phyloP scores from a whole-genome alignment of 768 basidiomycete genomes.

The Boletus insuetus region DNA sequence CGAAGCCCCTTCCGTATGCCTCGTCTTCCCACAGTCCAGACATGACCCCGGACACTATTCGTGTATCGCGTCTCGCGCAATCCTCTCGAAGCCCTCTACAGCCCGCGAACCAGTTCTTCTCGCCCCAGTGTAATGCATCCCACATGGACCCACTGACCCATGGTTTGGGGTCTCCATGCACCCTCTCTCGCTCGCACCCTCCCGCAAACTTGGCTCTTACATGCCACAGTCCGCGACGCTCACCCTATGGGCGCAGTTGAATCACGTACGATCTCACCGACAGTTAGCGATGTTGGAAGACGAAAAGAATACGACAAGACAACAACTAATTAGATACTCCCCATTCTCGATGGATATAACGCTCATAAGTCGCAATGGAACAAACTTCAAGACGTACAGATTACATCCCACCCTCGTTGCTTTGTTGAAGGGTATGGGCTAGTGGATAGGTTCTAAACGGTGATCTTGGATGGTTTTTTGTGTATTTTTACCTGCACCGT shows the following conservation, averaged over 20 bases:
- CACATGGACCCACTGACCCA: conserved; percentile 10
- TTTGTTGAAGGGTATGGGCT: conserved; percentile 8
- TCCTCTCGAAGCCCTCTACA: conserved; percentile 23
- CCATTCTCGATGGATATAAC: conserved; percentile 16
- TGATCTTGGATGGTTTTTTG: neutral
- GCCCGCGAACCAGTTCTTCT: conserved; percentile 26
- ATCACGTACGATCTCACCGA: neutral
- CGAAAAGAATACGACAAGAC: conserved; percentile 3
- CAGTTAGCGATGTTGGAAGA: neutral
- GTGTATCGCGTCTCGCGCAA: conserved; percentile 28
- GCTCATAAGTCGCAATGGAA: conserved; percentile 13
- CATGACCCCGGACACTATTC: conserved; percentile 40
- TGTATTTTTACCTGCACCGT: conserved; percentile 22
- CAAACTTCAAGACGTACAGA: conserved; percentile 11
- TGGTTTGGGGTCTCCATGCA: conserved; percentile 6
- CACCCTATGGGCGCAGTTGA: conserved; percentile 11
- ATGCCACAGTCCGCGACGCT: conserved; percentile 10
- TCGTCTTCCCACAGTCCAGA: conserved; percentile 37
- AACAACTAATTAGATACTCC: conserved; percentile 14
- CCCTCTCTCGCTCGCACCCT: neutral
- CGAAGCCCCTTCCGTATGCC: conserved; percentile 21
- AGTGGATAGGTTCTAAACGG: conserved; percentile 4
- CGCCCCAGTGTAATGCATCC: neutral
- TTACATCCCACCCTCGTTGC: conserved; percentile 7
- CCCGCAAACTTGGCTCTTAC: conserved; percentile 12